These are phyloP conservation scores for Coemansia sp. DNA, from an alignment of 192 early-diverging fungal species.

Conservation along the genomic window DNA sequence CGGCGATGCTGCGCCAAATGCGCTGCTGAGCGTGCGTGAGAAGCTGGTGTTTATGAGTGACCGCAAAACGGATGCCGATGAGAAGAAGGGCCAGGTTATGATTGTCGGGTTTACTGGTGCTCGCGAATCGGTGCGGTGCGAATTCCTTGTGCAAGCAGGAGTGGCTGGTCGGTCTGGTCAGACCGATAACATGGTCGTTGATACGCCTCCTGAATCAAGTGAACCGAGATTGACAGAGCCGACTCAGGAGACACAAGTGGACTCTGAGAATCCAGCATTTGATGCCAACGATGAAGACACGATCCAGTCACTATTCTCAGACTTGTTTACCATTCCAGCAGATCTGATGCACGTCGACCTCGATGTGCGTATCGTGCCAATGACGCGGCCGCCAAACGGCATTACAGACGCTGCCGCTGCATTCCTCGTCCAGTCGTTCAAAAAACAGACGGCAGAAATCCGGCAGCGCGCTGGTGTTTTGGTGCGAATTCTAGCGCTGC, in stretches of 20 bases:
- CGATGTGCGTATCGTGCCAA: conserved; percentile 47
- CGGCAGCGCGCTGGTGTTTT: conserved; percentile 41
- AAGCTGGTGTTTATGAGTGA: conserved; percentile 36
- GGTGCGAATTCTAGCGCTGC: conserved; percentile 41
- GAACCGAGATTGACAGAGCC: neutral
- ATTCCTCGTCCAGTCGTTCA: conserved; percentile 29
- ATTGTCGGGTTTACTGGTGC: conserved; percentile 49
- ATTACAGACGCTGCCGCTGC: conserved; percentile 41
- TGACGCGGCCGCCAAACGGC: conserved; percentile 46
- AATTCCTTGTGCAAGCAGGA: conserved; percentile 39
- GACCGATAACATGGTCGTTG: conserved; percentile 10
- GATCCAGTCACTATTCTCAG: conserved; percentile 17
- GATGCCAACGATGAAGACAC: conserved; percentile 5
- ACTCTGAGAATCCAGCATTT: neutral
- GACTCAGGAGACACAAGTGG: neutral
- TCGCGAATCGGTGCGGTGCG: conserved; percentile 44
- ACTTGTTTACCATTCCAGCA: conserved; percentile 26
- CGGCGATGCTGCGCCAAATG: conserved; percentile 8
- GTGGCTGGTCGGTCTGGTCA: conserved; percentile 1
- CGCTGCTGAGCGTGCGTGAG: conserved; percentile 40
- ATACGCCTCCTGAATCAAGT: neutral
- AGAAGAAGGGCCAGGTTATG: conserved; percentile 20
- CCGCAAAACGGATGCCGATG: conserved; percentile 1
- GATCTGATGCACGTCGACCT: conserved; percentile 40
- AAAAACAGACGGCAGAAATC: conserved; percentile 23